A percentile compares a stretch with the other conserved stretches of the same genome.
Evolutionary conservation across 495 filamentous ascomycete species (phyloP).

Genomic region (Amorphotheca resinae): DNA sequence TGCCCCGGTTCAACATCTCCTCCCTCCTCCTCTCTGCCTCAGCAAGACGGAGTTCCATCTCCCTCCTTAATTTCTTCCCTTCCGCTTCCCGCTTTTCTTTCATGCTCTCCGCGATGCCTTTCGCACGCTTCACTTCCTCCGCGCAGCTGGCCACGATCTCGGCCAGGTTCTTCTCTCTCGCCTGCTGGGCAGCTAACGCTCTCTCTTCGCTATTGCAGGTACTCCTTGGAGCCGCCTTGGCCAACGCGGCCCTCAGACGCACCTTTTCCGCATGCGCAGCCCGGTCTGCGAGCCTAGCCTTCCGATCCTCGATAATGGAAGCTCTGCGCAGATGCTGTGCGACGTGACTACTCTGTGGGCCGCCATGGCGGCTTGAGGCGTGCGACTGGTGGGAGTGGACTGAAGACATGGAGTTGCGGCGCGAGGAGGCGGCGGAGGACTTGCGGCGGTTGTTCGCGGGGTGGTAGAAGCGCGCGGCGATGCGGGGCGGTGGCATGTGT

Average conservation of each 20-base stretch:
- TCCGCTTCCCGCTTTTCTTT: constrained; percentile 85
- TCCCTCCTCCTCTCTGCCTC: constrained; percentile 70
- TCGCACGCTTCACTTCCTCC: constrained; percentile 87
- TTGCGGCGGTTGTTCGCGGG: constrained; percentile 58
- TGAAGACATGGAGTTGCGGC: constrained; percentile 82
- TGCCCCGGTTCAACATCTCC: constrained; percentile 44
- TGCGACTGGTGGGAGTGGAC: constrained; percentile 57
- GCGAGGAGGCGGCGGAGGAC: constrained; percentile 74
- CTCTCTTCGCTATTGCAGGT: constrained; percentile 60
- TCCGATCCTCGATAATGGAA: constrained; percentile 85
- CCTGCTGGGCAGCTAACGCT: constrained; percentile 79
- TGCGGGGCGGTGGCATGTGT: constrained; percentile 60
- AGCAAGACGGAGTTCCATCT: constrained; percentile 82
- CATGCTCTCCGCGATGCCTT: constrained; percentile 83
- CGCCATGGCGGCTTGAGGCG: constrained; percentile 50
- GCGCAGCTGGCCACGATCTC: constrained; percentile 91
- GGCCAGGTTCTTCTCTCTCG: constrained; percentile 80
- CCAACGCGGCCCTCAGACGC: constrained; percentile 75
- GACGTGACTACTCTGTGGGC: constrained; percentile 66
- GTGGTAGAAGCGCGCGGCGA: constrained; percentile 76
- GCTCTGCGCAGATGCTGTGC: constrained; percentile 84
- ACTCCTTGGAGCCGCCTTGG: constrained; percentile 56
- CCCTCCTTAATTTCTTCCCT: constrained; percentile 53
- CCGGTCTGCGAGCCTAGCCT: constrained; percentile 83
- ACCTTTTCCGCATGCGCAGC: constrained; percentile 95